These are phyloP conservation scores for Cyathus striatus DNA, from an alignment of 768 basidiomycete genomes.

Conservation along the genomic window DNA sequence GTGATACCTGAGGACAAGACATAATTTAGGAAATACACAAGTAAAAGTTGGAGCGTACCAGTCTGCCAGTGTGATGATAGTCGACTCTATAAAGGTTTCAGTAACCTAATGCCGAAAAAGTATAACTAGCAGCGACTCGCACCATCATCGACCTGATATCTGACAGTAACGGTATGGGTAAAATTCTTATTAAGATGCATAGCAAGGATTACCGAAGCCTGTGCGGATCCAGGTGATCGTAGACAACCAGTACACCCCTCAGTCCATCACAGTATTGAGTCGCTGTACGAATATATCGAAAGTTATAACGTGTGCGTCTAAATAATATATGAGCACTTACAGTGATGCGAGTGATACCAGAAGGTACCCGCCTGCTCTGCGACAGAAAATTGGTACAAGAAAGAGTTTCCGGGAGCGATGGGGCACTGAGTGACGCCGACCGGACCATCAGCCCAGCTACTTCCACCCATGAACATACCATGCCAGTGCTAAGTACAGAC, in stretches of 20 bases:
- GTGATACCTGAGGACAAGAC: no score
- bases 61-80: no score
- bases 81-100: no score
- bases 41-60: no score
- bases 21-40: no score
- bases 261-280: slow-evolving; percentile 48
- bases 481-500: slow-evolving; percentile 41
- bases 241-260: slow-evolving; percentile 29
- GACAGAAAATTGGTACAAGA: slow-evolving; percentile 33
- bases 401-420: slow-evolving; percentile 32
- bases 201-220: slow-evolving; percentile 20
- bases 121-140: no score
- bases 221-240: slow-evolving; percentile 32
- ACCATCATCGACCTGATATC: slow-evolving; percentile 25
- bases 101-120: no score
- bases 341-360: slow-evolving; percentile 32
- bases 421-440: slow-evolving; percentile 43
- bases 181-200: background rate
- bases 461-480: slow-evolving; percentile 37
- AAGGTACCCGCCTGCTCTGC: slow-evolving; percentile 24
- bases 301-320: background rate
- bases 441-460: slow-evolving; percentile 42
- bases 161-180: background rate
- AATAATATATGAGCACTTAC: slow-evolving; percentile 15
- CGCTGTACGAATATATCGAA: slow-evolving; percentile 6